A percentile compares a stretch with the other conserved stretches of the same genome.
Conservation (phyloP, 768 basidiomycete species). For the Lentinula detonsa region DNA sequence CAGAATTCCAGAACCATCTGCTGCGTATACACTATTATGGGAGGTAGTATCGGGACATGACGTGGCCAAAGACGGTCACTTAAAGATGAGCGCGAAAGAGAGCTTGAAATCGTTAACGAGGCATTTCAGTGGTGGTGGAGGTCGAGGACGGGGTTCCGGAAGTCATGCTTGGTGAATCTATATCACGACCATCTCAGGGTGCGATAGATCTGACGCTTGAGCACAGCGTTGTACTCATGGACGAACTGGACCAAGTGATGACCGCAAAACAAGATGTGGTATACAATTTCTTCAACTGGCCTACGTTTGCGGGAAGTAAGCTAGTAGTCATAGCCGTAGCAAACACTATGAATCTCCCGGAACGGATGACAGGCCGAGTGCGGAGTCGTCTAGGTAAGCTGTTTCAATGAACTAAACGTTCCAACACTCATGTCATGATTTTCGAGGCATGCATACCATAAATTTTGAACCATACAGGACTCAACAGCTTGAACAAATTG, state of each 20-base stretch:
- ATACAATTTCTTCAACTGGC: constrained; percentile 99
- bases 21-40: constrained; percentile 91
- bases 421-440: background rate
- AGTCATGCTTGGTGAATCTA: constrained; percentile 77
- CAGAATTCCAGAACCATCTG: constrained; percentile 86
- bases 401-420: background rate
- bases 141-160: constrained; percentile 60
- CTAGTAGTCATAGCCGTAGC: constrained; percentile 95
- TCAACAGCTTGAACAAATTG: constrained; percentile 76
- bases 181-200: constrained; percentile 6
- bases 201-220: background rate
- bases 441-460: constrained; percentile 78
- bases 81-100: constrained; percentile 71
- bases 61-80: constrained; percentile 50
- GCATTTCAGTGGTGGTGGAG: constrained; percentile 65
- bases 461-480: constrained; percentile 89
- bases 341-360: constrained; percentile 97
- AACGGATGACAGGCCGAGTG: constrained; percentile 89
- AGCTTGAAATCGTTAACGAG: constrained; percentile 72
- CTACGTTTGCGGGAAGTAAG: constrained; percentile 80
- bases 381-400: constrained; percentile 80
- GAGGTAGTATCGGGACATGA: constrained; percentile 85
- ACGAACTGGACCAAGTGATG: constrained; percentile 95
- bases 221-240: constrained; percentile 89
- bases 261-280: constrained; percentile 97